Base-by-base conservation (phyloP, 352 stramenopile species). In the Phytophthora lateralis region DNA sequence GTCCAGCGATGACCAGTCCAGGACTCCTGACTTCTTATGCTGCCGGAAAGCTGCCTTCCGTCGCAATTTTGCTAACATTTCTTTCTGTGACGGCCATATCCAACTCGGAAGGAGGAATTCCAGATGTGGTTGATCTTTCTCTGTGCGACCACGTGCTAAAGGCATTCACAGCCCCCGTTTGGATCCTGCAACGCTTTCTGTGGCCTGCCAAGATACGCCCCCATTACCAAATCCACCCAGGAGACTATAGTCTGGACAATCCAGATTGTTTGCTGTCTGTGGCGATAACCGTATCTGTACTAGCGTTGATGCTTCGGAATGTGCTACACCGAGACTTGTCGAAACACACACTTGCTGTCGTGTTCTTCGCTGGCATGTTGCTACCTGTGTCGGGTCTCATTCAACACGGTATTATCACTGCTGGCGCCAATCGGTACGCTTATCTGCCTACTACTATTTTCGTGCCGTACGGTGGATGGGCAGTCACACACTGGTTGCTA, bases 381-480 rank as follows among this genome's bases (percentile, higher is more conserved):
- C 37, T 89, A 20, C 82, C 80, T 0, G 78, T 80, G 2, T 75
- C 65, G 6, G 80, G 82, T 0, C 47, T 92, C 12, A 68, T 92
- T 15, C 82, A 87, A 47, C 82, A 92, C 18, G 80, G 82, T 2
- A 73, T 89, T 12, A 60, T 89, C 18, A 39, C 73, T 5, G 65
- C 69, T 20, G 49, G 60, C 11, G 55, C 62, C 4, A 73, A 89
- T 49, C 80, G 82, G 3, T 92, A 92, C 50, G 67, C 72, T 17
- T 92, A 92, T 60, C 66, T 88, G 9, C 51, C 78, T 6, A 72
- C 57, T 2, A 61, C 78, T 15, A 55, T 73, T 1, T 20, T 82
- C 4, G 71, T 86, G 15, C 71, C 73, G 8, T 71, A 79, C 17
- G 58, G 50, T 18, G 76, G 67, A 0, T 60, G 51, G 12, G 48